A percentile compares a stretch with the other conserved stretches of the same genome.
Evolutionary conservation across 805 yeast species (phyloP).

Genomic region (Grigorovia humatica): DNA sequence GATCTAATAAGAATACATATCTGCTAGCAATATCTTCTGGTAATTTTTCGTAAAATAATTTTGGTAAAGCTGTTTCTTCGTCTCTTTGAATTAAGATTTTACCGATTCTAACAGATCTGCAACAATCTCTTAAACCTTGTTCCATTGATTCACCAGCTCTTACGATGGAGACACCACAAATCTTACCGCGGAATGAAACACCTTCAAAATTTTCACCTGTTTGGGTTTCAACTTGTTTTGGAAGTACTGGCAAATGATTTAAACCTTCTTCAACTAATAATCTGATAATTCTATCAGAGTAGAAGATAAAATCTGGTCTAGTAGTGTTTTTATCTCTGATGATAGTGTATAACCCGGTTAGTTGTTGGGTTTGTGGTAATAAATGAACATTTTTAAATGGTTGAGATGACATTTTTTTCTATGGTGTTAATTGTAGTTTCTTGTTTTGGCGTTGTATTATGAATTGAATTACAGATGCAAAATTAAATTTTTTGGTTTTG

Average conservation of each 20-base stretch:
- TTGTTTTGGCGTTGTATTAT: too few relatives aligned
- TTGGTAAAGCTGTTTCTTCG: constrained; percentile 93
- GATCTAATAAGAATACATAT: constrained; percentile 85
- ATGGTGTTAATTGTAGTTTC: too few relatives aligned
- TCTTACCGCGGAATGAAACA: constrained; percentile 75
- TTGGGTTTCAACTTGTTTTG: constrained; percentile 60
- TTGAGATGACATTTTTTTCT: constrained; percentile 20
- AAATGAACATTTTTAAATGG: constrained; percentile 45
- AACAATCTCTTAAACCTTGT: constrained; percentile 94
- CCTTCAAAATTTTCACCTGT: constrained; percentile 67
- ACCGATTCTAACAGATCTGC: constrained; percentile 92
- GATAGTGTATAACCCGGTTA: constrained; percentile 77
- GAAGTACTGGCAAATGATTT: constrained; percentile 83
- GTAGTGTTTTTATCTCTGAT: constrained; percentile 73
- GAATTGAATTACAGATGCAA: too few relatives aligned
- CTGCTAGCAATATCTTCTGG: constrained; percentile 87
- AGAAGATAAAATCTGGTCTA: constrained; percentile 90
- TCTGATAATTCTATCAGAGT: constrained; percentile 89
- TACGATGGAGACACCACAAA: constrained; percentile 96
- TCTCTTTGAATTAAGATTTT: constrained; percentile 95
- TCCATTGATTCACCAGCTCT: constrained; percentile 99
- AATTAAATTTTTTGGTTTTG: too few relatives aligned
- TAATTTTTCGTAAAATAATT: constrained; percentile 82
- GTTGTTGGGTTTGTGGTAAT: constrained; percentile 82
- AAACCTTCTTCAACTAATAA: constrained; percentile 91